Base-by-base conservation (phyloP, 225 moss, liverwort and hornwort species). In the Polytrichum commune region DNA sequence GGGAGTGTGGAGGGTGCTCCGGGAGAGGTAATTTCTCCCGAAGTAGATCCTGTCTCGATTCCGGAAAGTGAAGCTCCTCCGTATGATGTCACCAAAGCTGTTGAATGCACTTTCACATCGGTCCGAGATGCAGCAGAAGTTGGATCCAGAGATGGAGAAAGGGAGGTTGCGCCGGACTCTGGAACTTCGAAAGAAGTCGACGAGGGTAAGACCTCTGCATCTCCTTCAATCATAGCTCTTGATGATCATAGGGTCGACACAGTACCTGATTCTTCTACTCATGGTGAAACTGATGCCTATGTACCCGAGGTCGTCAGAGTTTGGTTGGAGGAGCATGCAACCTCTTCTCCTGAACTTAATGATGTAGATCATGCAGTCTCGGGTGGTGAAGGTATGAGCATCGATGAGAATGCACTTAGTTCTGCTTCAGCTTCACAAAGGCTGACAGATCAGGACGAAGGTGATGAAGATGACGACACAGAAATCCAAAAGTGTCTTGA, bases 321-420 rank as follows among this genome's bases (percentile, higher is more conserved):
- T 66, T 13, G 33, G 22, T 1, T 66, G 46, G 33, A 53, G 33
- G 32, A 66, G n/a, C 66, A 23, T 23, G 46, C 19, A 20, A 20
- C 33, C 22, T 53, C 32, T 66, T 33, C 66, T 35, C 46, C 66
- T 32, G 66, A 66, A 13, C 33, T 66, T 33, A 38, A 66, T 19
- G 35, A 66, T 35, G 22, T 32, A 8, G 38, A 33, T 66, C 66
- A 13, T 10, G 33, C 66, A 25, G 38, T 19, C 13, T n/a, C 20
- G 2, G 32, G 65, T 65, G 32, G 4, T 65, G 32, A 66, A 22
- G 46, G 24, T 24, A 60, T 60, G 60, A 24, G 60, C n/a, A 60
- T 60, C 22, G 9, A 20, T 7, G 60, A 60, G 60, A 60, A 60
- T 60, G 60, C 46, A 46, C 46, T 46, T 16, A 10, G 46, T 46